phyloP scores from a whole-genome alignment of 441 rosid genomes.

The Aleurites moluccanus region DNA sequence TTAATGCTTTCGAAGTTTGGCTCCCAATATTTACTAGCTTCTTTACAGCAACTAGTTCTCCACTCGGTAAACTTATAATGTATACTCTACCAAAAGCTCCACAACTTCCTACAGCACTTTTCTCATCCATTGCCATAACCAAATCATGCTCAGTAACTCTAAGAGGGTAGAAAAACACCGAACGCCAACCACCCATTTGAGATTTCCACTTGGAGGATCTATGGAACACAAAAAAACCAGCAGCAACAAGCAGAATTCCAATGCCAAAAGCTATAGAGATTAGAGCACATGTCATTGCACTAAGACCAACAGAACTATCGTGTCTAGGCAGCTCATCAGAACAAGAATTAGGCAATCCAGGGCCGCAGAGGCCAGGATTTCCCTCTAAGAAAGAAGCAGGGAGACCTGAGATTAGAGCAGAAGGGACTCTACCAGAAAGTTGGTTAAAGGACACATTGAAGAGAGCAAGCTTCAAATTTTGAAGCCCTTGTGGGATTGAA shows the following conservation, averaged over 20 bases:
- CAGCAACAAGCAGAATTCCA: conserved; percentile 39
- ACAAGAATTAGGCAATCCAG: conserved; percentile 66
- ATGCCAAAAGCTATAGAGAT: conserved; percentile 65
- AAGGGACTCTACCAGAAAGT: conserved; percentile 71
- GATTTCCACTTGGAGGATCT: conserved; percentile 52
- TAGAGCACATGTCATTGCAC: conserved; percentile 43
- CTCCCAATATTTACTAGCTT: conserved; percentile 63
- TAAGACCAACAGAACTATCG: conserved; percentile 40
- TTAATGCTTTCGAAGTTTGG: conserved; percentile 61
- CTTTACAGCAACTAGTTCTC: conserved; percentile 77
- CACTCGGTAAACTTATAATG: conserved; percentile 39
- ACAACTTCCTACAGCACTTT: conserved; percentile 57
- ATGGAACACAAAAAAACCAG: conserved; percentile 41
- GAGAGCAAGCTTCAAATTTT: conserved; percentile 48
- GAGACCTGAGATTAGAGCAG: conserved; percentile 45
- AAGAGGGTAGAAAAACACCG: conserved; percentile 69
- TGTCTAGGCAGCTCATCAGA: conserved; percentile 44
- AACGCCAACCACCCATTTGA: conserved; percentile 42
- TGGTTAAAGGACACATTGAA: conserved; percentile 72
- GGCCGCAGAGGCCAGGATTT: conserved; percentile 85
- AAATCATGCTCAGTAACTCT: conserved; percentile 60
- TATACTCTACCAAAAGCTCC: conserved; percentile 82
- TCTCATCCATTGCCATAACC: conserved; percentile 56
- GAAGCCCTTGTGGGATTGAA: conserved; percentile 59
- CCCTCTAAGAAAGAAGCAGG: conserved; percentile 94